Base-by-base conservation (phyloP, 176 grass and related monocot species). In the Pontederia crassipes region DNA sequence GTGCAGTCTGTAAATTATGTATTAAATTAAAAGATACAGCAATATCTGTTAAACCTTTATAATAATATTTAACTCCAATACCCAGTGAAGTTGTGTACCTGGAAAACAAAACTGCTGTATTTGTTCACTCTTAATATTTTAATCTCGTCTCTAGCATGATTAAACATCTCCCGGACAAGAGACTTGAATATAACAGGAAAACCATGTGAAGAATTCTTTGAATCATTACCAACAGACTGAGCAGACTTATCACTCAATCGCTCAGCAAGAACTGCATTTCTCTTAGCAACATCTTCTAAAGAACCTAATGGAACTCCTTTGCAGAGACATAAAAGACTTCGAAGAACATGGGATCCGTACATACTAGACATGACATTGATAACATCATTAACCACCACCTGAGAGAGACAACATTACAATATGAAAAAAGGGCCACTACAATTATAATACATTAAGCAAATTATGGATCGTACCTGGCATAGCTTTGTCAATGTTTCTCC, bases 321-420 rank as follows among this genome's bases (percentile, higher is more conserved):
- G 84, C 81, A 85, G 73, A 97, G 78, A 69, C 87, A 97, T 54
- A 88, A 83, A 67, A 97, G 87, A 28, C 75, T 88, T 49, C 87
- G 82, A 65, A 91, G 77, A 68, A 91, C 92, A 82, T 97, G 92
- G 48, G 92, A 97, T 27, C 92, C 87, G 65, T 91, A 90, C 27
- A 76, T 78, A 67, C 79, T 85, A 71, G 62, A 76, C 87, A 97
- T 88, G 70, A 91, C 76, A 70, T 68, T 85, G 47, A 73, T 61
- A 73, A 71, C 67, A 76, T 91, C 84, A 54, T 56, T 35, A 82
- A 57, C 71, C 73, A 97, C 70, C 77, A 81, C 64, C 87, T 97
- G 81, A 54, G 72, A 72, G 26, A 73, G 46, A 29, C 15, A 45
- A 71, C 45, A 10, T 57, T 68, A 57, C 56, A 12, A 64, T 32